Percentiles rank a stretch among this genome's conserved stretches.
Conservation (phyloP, 2,329 filamentous ascomycete genomes). For the Penicillium sclerotiorum region DNA sequence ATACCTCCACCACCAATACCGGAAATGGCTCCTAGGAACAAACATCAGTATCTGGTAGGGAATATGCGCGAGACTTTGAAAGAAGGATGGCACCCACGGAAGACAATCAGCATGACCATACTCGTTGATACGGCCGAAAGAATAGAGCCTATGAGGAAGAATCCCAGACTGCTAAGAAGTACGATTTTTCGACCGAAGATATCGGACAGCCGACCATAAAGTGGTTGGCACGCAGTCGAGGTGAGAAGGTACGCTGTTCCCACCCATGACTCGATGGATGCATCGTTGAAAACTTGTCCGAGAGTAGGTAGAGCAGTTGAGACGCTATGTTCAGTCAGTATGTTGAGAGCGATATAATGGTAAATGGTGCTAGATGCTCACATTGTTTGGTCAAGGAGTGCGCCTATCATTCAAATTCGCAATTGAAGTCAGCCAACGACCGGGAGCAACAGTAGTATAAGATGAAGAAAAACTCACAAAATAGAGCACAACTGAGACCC, state of each 20-base stretch:
- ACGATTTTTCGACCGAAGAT: conserved; percentile 62
- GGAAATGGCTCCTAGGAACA: conserved; percentile 50
- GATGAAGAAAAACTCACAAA: background rate
- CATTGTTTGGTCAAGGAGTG: conserved; percentile 56
- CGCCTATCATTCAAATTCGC: conserved; percentile 41
- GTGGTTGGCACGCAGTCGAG: conserved; percentile 64
- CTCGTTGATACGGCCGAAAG: conserved; percentile 43
- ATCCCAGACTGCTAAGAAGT: conserved; percentile 30
- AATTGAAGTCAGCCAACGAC: background rate
- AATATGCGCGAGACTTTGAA: no score
- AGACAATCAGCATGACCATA: conserved; percentile 50
- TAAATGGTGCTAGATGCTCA: background rate
- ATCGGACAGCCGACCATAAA: conserved; percentile 64
- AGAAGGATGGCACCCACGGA: conserved; percentile 57
- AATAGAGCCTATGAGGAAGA: conserved; percentile 8
- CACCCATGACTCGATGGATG: conserved; percentile 63
- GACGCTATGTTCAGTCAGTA: conserved; percentile 40
- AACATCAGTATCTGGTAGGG: no score
- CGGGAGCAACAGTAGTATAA: background rate
- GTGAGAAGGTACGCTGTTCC: conserved; percentile 70
- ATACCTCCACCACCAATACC: conserved; percentile 64
- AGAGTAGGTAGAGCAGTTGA: conserved; percentile 55
- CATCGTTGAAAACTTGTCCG: conserved; percentile 48
- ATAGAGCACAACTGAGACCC: conserved; percentile 8
- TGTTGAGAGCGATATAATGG: background rate